Percentiles rank a stretch among this genome's conserved stretches.
phyloP scores from a whole-genome alignment of 352 stramenopile species.

The Pythium monospermum region DNA sequence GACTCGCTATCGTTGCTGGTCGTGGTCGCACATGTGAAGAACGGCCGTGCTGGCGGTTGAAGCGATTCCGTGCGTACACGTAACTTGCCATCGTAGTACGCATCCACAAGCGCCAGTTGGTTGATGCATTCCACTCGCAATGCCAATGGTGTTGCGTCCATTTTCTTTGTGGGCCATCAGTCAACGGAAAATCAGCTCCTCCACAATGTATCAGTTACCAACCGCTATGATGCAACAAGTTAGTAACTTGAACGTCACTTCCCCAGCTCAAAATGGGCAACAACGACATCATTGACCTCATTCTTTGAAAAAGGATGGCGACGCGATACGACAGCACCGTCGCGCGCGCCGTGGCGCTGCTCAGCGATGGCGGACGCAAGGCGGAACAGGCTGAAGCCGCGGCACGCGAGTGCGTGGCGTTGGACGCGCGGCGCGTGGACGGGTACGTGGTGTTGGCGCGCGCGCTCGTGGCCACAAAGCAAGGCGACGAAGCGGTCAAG shows the following conservation, averaged over 20 bases:
- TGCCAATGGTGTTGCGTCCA: neutral
- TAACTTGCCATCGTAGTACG: slow-evolving; percentile 42
- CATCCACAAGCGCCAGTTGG: slow-evolving; percentile 40
- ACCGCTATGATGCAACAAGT: no score
- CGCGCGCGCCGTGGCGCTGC: slow-evolving; percentile 5
- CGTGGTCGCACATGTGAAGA: slow-evolving; percentile 2
- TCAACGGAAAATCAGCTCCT: no score
- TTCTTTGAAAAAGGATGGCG: neutral
- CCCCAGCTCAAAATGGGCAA: no score
- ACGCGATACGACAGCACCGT: slow-evolving; percentile 9
- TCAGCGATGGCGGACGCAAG: neutral
- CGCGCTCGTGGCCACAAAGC: slow-evolving; percentile 1
- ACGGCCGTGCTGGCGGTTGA: slow-evolving; percentile 26
- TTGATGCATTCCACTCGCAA: slow-evolving; percentile 26
- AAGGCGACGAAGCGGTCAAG: slow-evolving; percentile 17
- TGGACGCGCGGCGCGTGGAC: slow-evolving; percentile 5
- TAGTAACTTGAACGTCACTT: slow-evolving; percentile 10
- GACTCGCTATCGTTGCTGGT: slow-evolving; percentile 6
- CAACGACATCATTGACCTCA: no score
- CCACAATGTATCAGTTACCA: no score
- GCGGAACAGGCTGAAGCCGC: slow-evolving; percentile 1
- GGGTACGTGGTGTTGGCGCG: slow-evolving; percentile 9
- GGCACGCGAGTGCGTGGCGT: slow-evolving; percentile 11
- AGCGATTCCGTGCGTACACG: slow-evolving; percentile 28
- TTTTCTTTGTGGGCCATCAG: no score